Base-by-base conservation (phyloP, 257 asterid species). In the Capsicum pubescens region DNA sequence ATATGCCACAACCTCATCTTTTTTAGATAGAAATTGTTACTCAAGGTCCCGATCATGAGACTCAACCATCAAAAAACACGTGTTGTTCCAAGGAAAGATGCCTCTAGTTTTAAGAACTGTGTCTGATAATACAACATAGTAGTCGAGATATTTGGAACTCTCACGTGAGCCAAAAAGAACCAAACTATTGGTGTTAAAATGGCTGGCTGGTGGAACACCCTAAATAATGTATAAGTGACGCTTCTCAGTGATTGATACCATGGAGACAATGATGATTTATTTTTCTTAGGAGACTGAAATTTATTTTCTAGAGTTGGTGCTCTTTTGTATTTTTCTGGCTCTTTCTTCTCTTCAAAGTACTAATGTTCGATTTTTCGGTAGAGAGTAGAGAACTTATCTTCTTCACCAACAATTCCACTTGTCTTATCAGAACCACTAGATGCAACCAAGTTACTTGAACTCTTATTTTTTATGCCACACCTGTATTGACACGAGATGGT, bases 101-200 rank as follows among this genome's bases (percentile, higher is more conserved):
- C 95, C n/a, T 92, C 99, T 91, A 95, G 81, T 59, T 90, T 87
- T 81, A 95, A 88, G 86, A 83, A 59, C 90, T 95, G 98, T 56
- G 99, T 91, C 92, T 94, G 99, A 89, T 94, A 95, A 89, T 94
- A 94, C 88, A 95, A 95, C 98, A 95, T 93, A 76, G 93, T 84
- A 4, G 97, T 94, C 0, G 98, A 91, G 86, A 94, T 87, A 89
- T 94, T 95, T 80, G 98, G 98, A 80, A 93, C 89, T 52, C 97
- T 93, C 86, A 94, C 97, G 17, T 91, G 92, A 83, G 98, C 98
- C 86, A 95, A 82, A 91, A 95, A 94, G 89, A 95, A 95, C 99
- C 99, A 95, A n/a, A 94, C 90, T 98, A 95, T 95, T 69, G 99
- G 98, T 88, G 54, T 90, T 91, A 92, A 85, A 83, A 95, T 95